Conservation (phyloP, 768 basidiomycete genomes). For the Galerina marginata region DNA sequence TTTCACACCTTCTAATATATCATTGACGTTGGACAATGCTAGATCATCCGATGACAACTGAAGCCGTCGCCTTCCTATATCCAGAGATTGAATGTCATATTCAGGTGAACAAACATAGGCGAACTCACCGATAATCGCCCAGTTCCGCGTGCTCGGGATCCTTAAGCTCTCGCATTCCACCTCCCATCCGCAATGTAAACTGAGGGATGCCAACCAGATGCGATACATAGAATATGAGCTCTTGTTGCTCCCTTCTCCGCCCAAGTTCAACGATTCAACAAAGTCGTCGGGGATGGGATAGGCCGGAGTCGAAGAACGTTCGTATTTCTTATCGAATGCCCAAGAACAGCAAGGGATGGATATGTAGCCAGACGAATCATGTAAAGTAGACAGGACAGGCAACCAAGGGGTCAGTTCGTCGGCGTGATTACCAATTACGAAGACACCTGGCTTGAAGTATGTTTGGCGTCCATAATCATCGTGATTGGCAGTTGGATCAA, state of each 20-base stretch:
- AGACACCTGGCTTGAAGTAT: constrained; percentile 53
- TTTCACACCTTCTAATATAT: constrained; percentile 59
- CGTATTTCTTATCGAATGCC: constrained; percentile 72
- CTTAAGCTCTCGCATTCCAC: constrained; percentile 86
- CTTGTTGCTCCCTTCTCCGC: constrained; percentile 61
- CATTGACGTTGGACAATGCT: constrained; percentile 49
- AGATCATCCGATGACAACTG: constrained; percentile 23
- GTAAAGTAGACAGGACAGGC: constrained; percentile 75
- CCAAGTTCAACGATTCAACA: constrained; percentile 48
- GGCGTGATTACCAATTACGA: constrained; percentile 94
- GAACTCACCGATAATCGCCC: constrained; percentile 84
- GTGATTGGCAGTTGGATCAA: constrained; percentile 59
- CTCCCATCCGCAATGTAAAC: constrained; percentile 80
- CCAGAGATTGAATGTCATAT: constrained; percentile 22
- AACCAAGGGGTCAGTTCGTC: constrained; percentile 97
- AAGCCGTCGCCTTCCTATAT: constrained; percentile 31
- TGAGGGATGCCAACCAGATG: constrained; percentile 82
- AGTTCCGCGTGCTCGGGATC: constrained; percentile 93
- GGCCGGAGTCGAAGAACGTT: constrained; percentile 48
- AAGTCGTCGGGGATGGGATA: constrained; percentile 41
- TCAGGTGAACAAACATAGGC: constrained; percentile 1
- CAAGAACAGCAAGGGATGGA: constrained; percentile 94
- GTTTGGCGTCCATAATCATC: constrained; percentile 13
- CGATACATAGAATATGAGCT: constrained; percentile 85
- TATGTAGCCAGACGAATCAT: constrained; percentile 68